A percentile compares a stretch with the other conserved stretches of the same genome.
phyloP scores from a whole-genome alignment of 306 rosid genomes.

The Cercis canadensis region DNA sequence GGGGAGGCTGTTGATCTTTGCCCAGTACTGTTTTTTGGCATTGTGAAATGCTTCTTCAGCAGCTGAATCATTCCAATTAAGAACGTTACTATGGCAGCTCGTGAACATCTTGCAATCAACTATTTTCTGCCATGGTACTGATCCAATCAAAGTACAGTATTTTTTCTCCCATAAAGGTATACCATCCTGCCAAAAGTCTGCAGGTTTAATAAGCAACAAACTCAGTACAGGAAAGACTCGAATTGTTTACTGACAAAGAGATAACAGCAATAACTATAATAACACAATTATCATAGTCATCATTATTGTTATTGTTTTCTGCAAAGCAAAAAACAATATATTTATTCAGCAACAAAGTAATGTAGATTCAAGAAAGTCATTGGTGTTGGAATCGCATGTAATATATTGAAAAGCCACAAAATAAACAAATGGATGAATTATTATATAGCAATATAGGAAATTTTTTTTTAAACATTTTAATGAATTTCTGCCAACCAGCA shows the following conservation, averaged over 20 bases:
- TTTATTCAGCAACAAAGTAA: conserved; percentile 15
- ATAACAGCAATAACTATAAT: not conserved
- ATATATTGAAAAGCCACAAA: conserved; percentile 3
- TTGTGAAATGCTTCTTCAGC: conserved; percentile 76
- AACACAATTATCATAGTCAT: conserved; percentile 14
- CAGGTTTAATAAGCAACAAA: not conserved
- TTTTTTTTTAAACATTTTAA: not conserved
- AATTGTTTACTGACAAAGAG: not conserved
- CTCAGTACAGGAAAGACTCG: not conserved
- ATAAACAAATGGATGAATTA: not conserved
- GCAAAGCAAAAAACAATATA: not conserved
- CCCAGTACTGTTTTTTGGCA: conserved; percentile 75
- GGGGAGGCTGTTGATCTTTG: conserved; percentile 53
- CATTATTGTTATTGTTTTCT: conserved; percentile 18
- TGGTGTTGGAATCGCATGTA: not conserved
- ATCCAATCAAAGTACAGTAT: conserved; percentile 64
- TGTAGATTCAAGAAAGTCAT: conserved; percentile 15
- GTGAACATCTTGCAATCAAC: conserved; percentile 57
- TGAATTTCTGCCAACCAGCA: not conserved
- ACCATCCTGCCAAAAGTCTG: conserved; percentile 65
- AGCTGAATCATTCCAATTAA: conserved; percentile 77
- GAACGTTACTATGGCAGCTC: conserved; percentile 54
- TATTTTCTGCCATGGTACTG: conserved; percentile 82
- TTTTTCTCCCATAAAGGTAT: conserved; percentile 93
- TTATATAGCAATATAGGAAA: not conserved